Base-by-base conservation (phyloP, 2,329 filamentous ascomycete genomes). In the Penicillium palitans region DNA sequence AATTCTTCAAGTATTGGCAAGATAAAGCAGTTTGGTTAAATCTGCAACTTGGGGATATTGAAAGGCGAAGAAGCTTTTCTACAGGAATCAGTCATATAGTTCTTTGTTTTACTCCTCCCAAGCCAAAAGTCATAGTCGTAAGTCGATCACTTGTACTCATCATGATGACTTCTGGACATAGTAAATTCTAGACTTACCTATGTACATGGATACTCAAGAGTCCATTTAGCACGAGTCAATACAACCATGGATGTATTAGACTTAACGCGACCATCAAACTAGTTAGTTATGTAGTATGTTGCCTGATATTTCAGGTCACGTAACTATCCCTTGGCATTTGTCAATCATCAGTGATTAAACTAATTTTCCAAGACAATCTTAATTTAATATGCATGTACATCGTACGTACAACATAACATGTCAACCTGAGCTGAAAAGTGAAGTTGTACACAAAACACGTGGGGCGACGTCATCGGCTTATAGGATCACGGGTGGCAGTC, bases 391-490 rank as follows among this genome's bases (percentile, higher is more conserved):
- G 6, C 13, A 15, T 35, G 33, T 35, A 35, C 2, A 35, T 35
- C 33, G 6, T 17, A 3, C 6, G 40, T 24, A 42, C 7, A 25
- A 9, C 31, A 33, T 33, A 17, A 25, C 6, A 42, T 15, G 21
- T 24, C 40, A 25, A 42, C 4, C 4, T 25, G 40, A 42, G 24
- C 21, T 21, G 42, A 27, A 45, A 45, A n/a, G 42, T n/a, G 25
- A 45, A 27, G 49, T 51, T 29, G 49, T 51, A 31, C 13, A 31
- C 12, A 29, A 52, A 63, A 66, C 72, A 74, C 70, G 72, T 74
- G 71, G 68, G 50, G 45, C 70, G 70, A 74, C 72, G 71, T 74
- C 72, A 74, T 74, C 66, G 65, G 67, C 53, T 64, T 56, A 58
- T 52, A 49, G 17, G 53, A 55, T 27, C 55, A 53, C 47, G 58